These are phyloP conservation scores for Bolboschoenoplectus hybrid DNA, from an alignment of 202 grass and related monocot genomes.

Conservation along the genomic window DNA sequence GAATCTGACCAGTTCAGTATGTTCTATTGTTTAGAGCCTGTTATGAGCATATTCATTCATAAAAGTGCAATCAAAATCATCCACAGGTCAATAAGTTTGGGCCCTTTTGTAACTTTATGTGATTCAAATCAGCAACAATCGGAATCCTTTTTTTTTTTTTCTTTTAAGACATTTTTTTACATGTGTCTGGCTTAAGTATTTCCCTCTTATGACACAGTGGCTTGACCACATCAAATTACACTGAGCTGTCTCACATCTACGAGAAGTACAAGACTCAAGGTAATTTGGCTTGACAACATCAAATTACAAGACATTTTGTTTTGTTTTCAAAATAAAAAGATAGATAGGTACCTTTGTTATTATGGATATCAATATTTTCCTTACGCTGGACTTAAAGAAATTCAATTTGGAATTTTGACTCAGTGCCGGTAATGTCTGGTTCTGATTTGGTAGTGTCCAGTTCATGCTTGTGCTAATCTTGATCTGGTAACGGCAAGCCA, in stretches of 20 bases:
- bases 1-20: not conserved
- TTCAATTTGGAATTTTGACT: constrained; percentile 16
- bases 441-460: not conserved
- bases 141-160: not conserved
- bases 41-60: not conserved
- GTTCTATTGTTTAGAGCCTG: not conserved
- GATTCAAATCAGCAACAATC: not conserved
- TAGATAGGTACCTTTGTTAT: constrained; percentile 28
- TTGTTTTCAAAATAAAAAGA: constrained; percentile 12
- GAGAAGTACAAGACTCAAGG: constrained; percentile 99
- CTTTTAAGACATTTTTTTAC: not conserved
- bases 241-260: constrained; percentile 91
- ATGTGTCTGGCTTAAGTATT: constrained; percentile 16
- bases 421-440: not conserved
- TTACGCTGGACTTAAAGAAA: not conserved
- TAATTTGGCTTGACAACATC: constrained; percentile 43
- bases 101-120: not conserved
- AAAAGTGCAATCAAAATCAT: not conserved
- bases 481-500: not conserved
- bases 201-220: constrained; percentile 57
- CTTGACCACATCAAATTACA: constrained; percentile 93
- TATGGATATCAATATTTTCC: constrained; percentile 9
- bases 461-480: not conserved
- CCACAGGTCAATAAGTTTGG: not conserved
- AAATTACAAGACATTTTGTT: not conserved